Base-by-base conservation (phyloP, 2,329 filamentous ascomycete genomes). In the Aspergillus tanneri region DNA sequence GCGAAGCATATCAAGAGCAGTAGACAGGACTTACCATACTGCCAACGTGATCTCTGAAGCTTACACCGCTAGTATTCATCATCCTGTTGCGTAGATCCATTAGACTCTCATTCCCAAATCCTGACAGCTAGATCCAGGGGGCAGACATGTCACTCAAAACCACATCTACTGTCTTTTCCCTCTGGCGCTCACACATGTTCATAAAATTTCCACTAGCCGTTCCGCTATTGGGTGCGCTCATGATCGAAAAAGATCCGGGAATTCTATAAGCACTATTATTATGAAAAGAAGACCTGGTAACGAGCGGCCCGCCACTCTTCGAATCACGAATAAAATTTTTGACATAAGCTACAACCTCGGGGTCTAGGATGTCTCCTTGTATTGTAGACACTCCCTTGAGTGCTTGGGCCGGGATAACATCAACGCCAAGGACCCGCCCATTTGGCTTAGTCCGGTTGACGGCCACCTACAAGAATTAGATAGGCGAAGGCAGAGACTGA, bases 121-220 rank as follows among this genome's bases (percentile, higher is more conserved):
- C 86, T 64, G 79, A 78, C 44, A 82, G 87, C 76, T 88, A 87
- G 63, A 84, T 79, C 90, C 90, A 96, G 86, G 93, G 91, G 80
- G 80, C 92, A 83, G 85, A 99, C 93, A 99, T 99, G 81, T 99
- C 93, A 83, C 90, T 96, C 67, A 99, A 77, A 67, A 99, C 89
- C 66, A 99, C 83, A 74, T 97, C 89, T 56, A 96, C 91, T 64
- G 82, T 82, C 63, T 80, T 79, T 54, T 79, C 79, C 19, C 22
- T 19, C 5, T 11, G 6, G 18, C 35, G 7, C 35, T 30, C 18
- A 19, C 12, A 22, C 25, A 16, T 21, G 16, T 24, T 27, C 16
- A 18, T 12, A 12, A 7, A 45, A 51, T 23, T 28, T 44, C 46
- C 39, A 14, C 19, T 35, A 7, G 23, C 14, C 16, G 18, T 35